Conservation (phyloP, 2,329 filamentous ascomycete species). For the Colletotrichum tabaci region DNA sequence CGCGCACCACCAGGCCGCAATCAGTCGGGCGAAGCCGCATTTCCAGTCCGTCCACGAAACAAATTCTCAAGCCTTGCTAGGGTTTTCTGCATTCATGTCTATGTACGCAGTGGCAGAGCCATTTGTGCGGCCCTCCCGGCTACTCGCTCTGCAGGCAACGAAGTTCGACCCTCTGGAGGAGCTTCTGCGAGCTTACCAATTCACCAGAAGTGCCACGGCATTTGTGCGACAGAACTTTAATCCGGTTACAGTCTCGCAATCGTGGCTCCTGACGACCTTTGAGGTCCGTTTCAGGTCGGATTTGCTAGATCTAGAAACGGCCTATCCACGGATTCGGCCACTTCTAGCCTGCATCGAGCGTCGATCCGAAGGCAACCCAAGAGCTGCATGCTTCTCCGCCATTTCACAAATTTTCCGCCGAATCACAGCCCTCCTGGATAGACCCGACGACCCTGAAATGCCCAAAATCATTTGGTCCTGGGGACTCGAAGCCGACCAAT, state of each 20-base stretch:
- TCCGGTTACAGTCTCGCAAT: not conserved
- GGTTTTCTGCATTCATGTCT: not conserved
- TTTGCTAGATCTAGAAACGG: not conserved
- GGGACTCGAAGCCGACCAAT: not conserved
- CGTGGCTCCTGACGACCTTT: not conserved
- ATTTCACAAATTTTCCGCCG: not conserved
- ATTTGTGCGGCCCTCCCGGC: not conserved
- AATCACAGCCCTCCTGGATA: not conserved
- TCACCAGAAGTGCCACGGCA: not conserved
- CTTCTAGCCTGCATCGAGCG: not conserved
- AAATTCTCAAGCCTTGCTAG: not conserved
- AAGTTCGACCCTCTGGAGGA: not conserved
- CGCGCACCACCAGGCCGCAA: constrained; percentile 10
- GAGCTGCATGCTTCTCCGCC: not conserved
- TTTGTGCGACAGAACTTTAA: not conserved
- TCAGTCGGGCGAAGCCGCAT: constrained; percentile 8
- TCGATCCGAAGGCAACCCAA: not conserved
- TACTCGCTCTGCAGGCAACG: not conserved
- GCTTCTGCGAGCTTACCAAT: not conserved
- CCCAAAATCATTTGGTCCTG: not conserved
- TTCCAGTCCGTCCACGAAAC: not conserved
- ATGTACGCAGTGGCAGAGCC: not conserved
- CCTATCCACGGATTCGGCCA: not conserved
- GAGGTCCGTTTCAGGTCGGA: not conserved
- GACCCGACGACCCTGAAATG: not conserved